Evolutionary conservation across 1,284 basidiomycete species (phyloP).

Genomic region (Calocybe gambosa): DNA sequence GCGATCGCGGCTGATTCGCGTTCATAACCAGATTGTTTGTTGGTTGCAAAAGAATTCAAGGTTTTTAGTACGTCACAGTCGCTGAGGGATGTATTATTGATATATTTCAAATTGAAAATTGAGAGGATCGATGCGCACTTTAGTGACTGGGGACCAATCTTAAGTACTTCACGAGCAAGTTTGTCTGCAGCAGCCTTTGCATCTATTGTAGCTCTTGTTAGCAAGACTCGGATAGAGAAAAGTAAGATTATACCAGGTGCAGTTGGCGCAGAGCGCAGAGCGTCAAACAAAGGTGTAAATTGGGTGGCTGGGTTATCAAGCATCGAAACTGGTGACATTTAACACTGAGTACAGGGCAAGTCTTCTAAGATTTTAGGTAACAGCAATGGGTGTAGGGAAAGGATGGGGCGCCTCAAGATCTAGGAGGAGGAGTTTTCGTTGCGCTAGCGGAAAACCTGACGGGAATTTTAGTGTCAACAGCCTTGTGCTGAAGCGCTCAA

Average conservation of each 20-base stretch:
- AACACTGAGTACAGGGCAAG: constrained; percentile 4
- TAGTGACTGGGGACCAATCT: constrained; percentile 56
- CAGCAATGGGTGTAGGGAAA: not conserved
- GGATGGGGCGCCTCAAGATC: not conserved
- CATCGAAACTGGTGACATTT: constrained; percentile 55
- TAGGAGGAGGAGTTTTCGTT: no score
- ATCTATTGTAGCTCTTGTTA: constrained; percentile 36
- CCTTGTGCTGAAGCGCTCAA: no score
- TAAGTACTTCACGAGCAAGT: constrained; percentile 64
- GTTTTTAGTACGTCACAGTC: constrained; percentile 59
- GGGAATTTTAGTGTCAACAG: no score
- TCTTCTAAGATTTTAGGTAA: not conserved
- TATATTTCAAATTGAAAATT: constrained; percentile 7
- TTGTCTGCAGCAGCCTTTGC: constrained; percentile 76
- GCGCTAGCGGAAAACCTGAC: not conserved
- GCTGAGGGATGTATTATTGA: constrained; percentile 30
- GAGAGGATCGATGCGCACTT: constrained; percentile 37
- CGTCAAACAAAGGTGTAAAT: constrained; percentile 53
- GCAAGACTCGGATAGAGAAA: constrained; percentile 1
- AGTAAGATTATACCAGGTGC: constrained; percentile 49
- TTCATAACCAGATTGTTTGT: constrained; percentile 90
- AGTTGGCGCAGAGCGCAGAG: constrained; percentile 64
- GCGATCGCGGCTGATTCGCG: constrained; percentile 89
- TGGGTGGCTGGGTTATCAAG: constrained; percentile 35
- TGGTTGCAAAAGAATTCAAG: constrained; percentile 69